phyloP scores from a whole-genome alignment of 495 filamentous ascomycete species.

The Extremus antarcticus region DNA sequence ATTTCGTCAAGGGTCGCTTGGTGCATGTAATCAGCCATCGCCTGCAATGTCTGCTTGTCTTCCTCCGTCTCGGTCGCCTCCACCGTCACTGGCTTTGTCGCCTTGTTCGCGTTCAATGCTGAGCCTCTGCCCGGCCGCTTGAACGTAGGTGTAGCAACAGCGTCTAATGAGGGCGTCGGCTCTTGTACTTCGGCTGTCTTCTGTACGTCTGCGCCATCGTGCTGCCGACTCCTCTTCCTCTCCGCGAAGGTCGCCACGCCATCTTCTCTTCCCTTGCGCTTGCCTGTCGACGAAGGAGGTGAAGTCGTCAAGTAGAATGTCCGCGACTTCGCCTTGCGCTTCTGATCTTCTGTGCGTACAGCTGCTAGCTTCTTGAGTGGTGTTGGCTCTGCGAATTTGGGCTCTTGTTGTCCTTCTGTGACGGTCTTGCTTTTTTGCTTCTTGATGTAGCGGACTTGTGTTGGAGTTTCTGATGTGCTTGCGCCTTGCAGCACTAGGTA shows the following conservation, averaged over 20 bases:
- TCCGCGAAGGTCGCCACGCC: slow-evolving; percentile 5
- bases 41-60: neutral
- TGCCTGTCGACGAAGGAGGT: neutral
- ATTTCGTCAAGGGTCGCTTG: slow-evolving; percentile 15
- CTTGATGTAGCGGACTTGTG: neutral
- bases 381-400: neutral
- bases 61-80: neutral
- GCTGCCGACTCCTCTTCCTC: slow-evolving; percentile 7
- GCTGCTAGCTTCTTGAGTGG: too few relatives aligned
- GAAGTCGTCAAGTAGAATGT: neutral
- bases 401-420: neutral
- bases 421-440: neutral
- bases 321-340: neutral
- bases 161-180: neutral
- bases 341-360: neutral
- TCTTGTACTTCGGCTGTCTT: neutral
- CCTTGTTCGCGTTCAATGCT: neutral
- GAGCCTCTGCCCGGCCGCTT: slow-evolving; percentile 19
- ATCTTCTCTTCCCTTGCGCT: neutral
- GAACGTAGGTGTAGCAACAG: slow-evolving; percentile 11
- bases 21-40: slow-evolving; percentile 17
- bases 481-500: slow-evolving; percentile 2
- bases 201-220: neutral
- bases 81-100: slow-evolving; percentile 5
- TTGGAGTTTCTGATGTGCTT: neutral